Percentiles rank a stretch among this genome's conserved stretches.
phyloP scores from a whole-genome alignment of 345 rosid genomes.

The Sonneratia caseolaris region DNA sequence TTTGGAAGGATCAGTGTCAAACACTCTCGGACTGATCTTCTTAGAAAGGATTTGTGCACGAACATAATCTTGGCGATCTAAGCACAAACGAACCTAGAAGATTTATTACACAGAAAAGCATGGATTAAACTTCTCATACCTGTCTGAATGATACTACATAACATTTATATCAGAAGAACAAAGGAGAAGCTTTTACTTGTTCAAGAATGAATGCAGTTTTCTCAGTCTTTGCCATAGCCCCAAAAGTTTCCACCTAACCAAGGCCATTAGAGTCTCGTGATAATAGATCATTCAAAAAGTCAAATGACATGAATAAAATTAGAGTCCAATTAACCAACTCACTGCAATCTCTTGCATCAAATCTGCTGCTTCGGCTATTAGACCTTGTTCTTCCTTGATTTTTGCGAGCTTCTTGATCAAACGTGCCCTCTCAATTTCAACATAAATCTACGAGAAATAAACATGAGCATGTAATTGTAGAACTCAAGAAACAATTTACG shows the following conservation, averaged over 20 bases:
- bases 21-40: constrained; percentile 87
- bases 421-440: constrained; percentile 90
- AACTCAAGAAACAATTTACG: neutral
- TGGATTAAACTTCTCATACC: neutral
- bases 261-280: neutral
- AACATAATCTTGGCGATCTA: constrained; percentile 85
- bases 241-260: constrained; percentile 85
- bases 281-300: neutral
- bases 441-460: constrained; percentile 54
- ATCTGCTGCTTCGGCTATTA: constrained; percentile 92
- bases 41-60: constrained; percentile 94
- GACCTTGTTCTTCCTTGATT: constrained; percentile 85
- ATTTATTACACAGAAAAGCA: constrained; percentile 9
- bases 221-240: constrained; percentile 96
- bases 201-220: constrained; percentile 92
- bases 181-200: constrained; percentile 40
- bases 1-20: constrained; percentile 62
- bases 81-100: constrained; percentile 73
- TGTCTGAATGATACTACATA: neutral
- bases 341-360: constrained; percentile 99
- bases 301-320: neutral
- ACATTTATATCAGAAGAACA: neutral
- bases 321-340: constrained; percentile 12
- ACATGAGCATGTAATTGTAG: neutral
- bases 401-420: constrained; percentile 80